phyloP scores from a whole-genome alignment of 805 yeast species.

The Lachancea sp. region DNA sequence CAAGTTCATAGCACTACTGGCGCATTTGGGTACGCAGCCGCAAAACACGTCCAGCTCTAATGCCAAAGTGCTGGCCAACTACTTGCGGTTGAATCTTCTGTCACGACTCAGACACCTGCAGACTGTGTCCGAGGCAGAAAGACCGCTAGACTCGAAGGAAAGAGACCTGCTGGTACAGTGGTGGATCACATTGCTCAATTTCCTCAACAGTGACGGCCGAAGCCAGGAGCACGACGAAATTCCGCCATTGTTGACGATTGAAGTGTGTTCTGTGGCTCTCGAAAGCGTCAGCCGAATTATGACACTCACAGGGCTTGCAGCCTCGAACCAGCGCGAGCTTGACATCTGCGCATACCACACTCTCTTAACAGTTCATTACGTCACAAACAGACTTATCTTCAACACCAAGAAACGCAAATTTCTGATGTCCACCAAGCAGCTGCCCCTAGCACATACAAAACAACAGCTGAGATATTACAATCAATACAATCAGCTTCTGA shows the following conservation, averaged over 20 bases:
- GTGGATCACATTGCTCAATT: conserved; percentile 30
- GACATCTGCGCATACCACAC: conserved; percentile 24
- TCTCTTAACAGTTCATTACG: conserved; percentile 22
- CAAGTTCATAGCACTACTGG: conserved; percentile 16
- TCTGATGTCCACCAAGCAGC: neutral
- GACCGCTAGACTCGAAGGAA: conserved; percentile 1
- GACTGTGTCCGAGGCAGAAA: neutral
- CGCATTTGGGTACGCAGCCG: conserved; percentile 7
- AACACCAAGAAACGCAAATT: conserved; percentile 17
- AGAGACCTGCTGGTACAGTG: conserved; percentile 26
- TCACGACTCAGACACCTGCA: conserved; percentile 7
- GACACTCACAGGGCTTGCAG: conserved; percentile 18
- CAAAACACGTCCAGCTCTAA: neutral
- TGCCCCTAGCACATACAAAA: neutral
- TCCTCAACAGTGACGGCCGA: conserved; percentile 17
- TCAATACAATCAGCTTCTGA: conserved; percentile 21
- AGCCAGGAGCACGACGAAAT: conserved; percentile 2
- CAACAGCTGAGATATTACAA: conserved; percentile 10
- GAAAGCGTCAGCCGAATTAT: conserved; percentile 32
- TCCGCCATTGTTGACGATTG: conserved; percentile 14
- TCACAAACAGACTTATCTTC: conserved; percentile 22
- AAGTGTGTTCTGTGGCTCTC: conserved; percentile 26
- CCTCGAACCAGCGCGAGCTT: conserved; percentile 12
- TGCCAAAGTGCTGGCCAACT: conserved; percentile 7
- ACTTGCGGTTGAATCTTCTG: conserved; percentile 10